Evolutionary conservation across 2,329 filamentous ascomycete genomes (phyloP).

Genomic region (Fusarium sp.): DNA sequence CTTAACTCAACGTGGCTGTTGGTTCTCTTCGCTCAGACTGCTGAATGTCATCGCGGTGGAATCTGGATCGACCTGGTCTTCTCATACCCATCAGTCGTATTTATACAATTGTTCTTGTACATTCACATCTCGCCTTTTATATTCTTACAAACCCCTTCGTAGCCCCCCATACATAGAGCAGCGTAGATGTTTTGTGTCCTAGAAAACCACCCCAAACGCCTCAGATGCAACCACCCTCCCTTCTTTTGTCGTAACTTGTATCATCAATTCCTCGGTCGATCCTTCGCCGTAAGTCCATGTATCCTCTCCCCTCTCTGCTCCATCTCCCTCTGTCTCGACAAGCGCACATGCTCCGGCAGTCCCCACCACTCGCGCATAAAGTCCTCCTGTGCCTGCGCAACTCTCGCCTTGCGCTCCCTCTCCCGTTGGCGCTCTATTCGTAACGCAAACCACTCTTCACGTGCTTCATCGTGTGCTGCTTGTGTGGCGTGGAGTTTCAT

Average conservation of each 20-base stretch:
- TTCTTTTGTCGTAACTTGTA: conserved; percentile 6
- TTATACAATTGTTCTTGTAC: conserved; percentile 11
- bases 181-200: conserved; percentile 37
- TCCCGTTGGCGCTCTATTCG: conserved; percentile 77
- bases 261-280: conserved; percentile 37
- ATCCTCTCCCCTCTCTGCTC: conserved; percentile 64
- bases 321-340: conserved; percentile 63
- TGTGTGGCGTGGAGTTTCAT: conserved; percentile 90
- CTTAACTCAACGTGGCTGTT: conserved; percentile 9
- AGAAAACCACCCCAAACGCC: conserved; percentile 38
- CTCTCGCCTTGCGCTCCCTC: conserved; percentile 71
- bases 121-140: conserved; percentile 21
- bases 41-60: neutral
- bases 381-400: conserved; percentile 72
- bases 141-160: conserved; percentile 32
- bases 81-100: neutral
- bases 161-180: conserved; percentile 25
- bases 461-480: conserved; percentile 85
- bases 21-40: neutral
- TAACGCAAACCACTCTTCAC: conserved; percentile 92
- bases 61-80: neutral
- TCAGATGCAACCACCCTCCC: conserved; percentile 36
- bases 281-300: conserved; percentile 62
- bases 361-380: conserved; percentile 78
- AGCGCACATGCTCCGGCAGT: conserved; percentile 67